Base-by-base conservation (phyloP, 257 asterid species). In the Fraxinus cuspidata region DNA sequence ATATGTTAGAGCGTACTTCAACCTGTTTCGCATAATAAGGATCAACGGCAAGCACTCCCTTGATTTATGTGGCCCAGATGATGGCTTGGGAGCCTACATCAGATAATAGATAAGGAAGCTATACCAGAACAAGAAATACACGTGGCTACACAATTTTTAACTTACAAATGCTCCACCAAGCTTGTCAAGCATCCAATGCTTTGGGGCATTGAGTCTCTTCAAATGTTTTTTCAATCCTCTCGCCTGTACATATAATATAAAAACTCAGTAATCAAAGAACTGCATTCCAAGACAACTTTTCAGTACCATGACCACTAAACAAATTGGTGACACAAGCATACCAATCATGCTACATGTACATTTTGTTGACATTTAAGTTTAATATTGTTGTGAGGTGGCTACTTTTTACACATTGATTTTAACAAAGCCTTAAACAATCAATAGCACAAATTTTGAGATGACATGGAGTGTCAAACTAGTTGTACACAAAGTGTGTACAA, bases 171-270 rank as follows among this genome's bases (percentile, higher is more conserved):
- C 65, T 56, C 65, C 65, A 5, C 65, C 65, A 56, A 56, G 65
- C 65, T 56, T 56, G 65, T 56, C 65, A 56, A 56, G 65, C 65
- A 56, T 56, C 65, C 65, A 56, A 56, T 56, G 65, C 25, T 19
- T 56, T n/a, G 65, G 65, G 27, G 65, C 65, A 56, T 56, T 56
- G 65, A 56, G 65, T 56, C 65, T 56, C 65, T 56, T 56, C 65
- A 56, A 56, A 56, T 56, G 65, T 56, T 56, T 56, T 27, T 56
- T 56, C 65, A 56, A 56, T 56, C 65, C 65, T 56, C 65, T 56
- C 3, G 65, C 65, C 65, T 56, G 65, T n/a, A 56, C 11, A 56
- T 9, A 5, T 18, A 51, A 51, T 5, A 56, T 15, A 56, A 56
- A n/a, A 56, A 56, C 65, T 56, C 25, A 56, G 11, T 0, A 56